Base-by-base conservation (phyloP, 176 grass and related monocot species). In the Olyra latifolia region DNA sequence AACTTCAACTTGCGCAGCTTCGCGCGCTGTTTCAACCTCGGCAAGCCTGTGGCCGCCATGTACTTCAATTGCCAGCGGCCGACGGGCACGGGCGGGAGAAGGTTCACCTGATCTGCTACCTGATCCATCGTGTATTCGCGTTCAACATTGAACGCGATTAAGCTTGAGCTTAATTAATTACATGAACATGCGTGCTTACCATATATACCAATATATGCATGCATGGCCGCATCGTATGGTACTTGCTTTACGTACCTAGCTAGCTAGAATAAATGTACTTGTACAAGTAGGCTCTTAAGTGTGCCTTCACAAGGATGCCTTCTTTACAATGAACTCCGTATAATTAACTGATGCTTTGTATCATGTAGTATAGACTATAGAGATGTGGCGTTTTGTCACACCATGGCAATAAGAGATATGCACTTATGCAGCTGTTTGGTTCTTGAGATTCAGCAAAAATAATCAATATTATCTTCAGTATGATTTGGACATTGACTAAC, bases 21-120 rank as follows among this genome's bases (percentile, higher is more conserved):
- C 4, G 87, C 87, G 0, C 84, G 44, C 10, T 78, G 81, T 28
- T 79, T 83, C 80, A 89, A 94, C 71, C 80, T 97, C 10, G 87
- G 89, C 52, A 80, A 70, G 17, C 91, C 94, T 0, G 89, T 94
- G 3, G 94, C 94, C 1, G 88, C 91, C 0, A 28, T 59, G 16
- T 97, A 85, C 77, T 94, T 88, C 48, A 87, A 91, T 24, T 97
- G 94, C 32, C 94, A 97, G 81, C 88, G 94, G 24, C 87, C 88
- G 19, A 52, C 89, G 1, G 94, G 94, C 69, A 80, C 89, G 16
- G 94, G 94, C 9, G 94, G 94, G 4, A 89, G 91, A 83, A 87
- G 94, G 72, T 89, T 87, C 69, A 85, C 83, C 60, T 80, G 82
- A 83, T 58, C 58, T 38, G 17, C 70, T 0, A 8, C 32, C 5